Percentiles rank a stretch among this genome's conserved stretches.
These are phyloP conservation scores for Metschnikowia vanudenii DNA, from an alignment of 805 yeast species.

Conservation along the genomic window DNA sequence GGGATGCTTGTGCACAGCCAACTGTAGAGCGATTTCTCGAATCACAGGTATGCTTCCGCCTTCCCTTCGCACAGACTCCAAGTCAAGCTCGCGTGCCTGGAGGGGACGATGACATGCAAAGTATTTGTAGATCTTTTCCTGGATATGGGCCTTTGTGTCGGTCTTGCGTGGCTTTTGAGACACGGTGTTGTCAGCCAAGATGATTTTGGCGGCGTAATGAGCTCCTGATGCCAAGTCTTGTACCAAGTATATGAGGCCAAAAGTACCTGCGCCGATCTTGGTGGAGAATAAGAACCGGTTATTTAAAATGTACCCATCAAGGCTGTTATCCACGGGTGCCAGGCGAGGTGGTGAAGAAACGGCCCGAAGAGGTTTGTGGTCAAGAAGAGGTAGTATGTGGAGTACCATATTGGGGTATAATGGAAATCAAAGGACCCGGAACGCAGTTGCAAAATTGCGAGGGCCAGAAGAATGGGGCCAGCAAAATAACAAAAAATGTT, in stretches of 20 bases:
- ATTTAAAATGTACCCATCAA: slow-evolving; percentile 68
- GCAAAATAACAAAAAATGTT: too few relatives aligned
- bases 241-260: slow-evolving; percentile 43
- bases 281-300: slow-evolving; percentile 49
- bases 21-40: slow-evolving; percentile 71
- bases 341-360: slow-evolving; percentile 20
- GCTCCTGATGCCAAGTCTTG: slow-evolving; percentile 46
- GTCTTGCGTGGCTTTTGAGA: slow-evolving; percentile 72
- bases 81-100: slow-evolving; percentile 9
- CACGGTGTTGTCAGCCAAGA: slow-evolving; percentile 48
- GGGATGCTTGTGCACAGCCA: slow-evolving; percentile 73
- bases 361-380: slow-evolving; percentile 27
- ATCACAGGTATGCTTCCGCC: slow-evolving; percentile 38
- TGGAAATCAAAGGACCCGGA: background rate
- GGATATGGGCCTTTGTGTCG: slow-evolving; percentile 54
- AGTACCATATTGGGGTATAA: slow-evolving; percentile 33
- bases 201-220: slow-evolving; percentile 68
- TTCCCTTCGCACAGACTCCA: slow-evolving; percentile 22
- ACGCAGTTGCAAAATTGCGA: slow-evolving; percentile 6
- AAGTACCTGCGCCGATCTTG: slow-evolving; percentile 49
- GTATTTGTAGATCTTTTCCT: slow-evolving; percentile 24
- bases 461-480: too few relatives aligned
- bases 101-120: slow-evolving; percentile 9
- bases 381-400: slow-evolving; percentile 67
- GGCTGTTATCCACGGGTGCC: slow-evolving; percentile 57